Evolutionary conservation across 345 rosid genomes (phyloP).

Genomic region (Streptanthus diversifolius): DNA sequence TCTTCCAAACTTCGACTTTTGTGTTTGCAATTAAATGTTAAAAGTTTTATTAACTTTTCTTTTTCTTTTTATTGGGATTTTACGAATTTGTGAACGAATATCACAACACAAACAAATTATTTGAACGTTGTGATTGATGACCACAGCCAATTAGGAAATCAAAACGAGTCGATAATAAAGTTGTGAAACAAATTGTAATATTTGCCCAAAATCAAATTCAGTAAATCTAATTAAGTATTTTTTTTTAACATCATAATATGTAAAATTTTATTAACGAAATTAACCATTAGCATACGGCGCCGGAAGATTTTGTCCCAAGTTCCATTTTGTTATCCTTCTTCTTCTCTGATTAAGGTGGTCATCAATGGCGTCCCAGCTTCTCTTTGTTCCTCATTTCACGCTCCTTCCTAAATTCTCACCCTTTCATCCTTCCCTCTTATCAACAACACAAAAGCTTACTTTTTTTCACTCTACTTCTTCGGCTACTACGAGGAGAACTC

Average conservation of each 20-base stretch:
- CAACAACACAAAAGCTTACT: conserved; percentile 1
- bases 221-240: not conserved
- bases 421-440: conserved; percentile 1
- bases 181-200: not conserved
- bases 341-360: conserved; percentile 4
- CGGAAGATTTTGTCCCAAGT: not conserved
- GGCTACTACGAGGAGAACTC: not conserved
- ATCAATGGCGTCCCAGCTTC: conserved; percentile 32
- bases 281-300: not conserved
- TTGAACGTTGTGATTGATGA: too few species aligned
- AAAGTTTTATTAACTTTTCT: not conserved
- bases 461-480: not conserved
- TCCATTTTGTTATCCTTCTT: not conserved
- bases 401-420: conserved; percentile 4
- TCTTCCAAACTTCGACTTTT: not conserved
- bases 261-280: not conserved
- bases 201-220: too few species aligned
- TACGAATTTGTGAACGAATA: not conserved
- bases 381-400: conserved; percentile 14
- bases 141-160: too few species aligned
- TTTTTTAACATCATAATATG: not conserved
- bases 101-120: too few species aligned
- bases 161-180: not conserved
- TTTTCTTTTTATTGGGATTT: too few species aligned
- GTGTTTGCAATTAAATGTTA: not conserved